These are phyloP conservation scores for Colletotrichum falcatum DNA, from an alignment of 2,329 filamentous ascomycete genomes.

Conservation along the genomic window DNA sequence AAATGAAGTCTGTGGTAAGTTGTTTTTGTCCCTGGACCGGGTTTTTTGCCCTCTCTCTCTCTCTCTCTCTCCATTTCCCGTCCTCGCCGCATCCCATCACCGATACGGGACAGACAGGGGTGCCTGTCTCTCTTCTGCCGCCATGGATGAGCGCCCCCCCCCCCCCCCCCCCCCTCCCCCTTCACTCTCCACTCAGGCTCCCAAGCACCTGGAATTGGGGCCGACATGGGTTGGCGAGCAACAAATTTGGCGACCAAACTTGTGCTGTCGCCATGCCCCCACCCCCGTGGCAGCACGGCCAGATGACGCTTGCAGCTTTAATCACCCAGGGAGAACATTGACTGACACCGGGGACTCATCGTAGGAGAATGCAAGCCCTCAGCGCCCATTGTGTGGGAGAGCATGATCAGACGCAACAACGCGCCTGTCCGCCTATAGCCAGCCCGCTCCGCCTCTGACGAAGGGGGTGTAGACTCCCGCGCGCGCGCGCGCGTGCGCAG, in stretches of 20 bases:
- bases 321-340: not conserved
- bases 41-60: too few relatives aligned
- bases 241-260: constrained; percentile 6
- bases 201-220: constrained; percentile 33
- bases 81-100: not conserved
- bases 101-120: not conserved
- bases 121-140: constrained; percentile 13
- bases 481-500: too few relatives aligned
- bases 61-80: not conserved
- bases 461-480: too few relatives aligned
- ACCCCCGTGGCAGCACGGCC: not conserved
- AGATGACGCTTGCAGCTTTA: constrained; percentile 1
- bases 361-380: constrained; percentile 54
- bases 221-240: constrained; percentile 25
- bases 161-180: not conserved
- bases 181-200: constrained; percentile 17
- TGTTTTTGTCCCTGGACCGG: not conserved
- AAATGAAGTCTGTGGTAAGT: constrained; percentile 60
- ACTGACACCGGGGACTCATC: constrained; percentile 13
- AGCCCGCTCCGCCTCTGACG: too few relatives aligned
- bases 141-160: not conserved
- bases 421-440: constrained; percentile 41
- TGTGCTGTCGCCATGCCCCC: not conserved
- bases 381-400: constrained; percentile 51
- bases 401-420: constrained; percentile 52